Evolutionary conservation across 2,329 filamentous ascomycete genomes (phyloP), one percentile per base, ranked within the genome.

Genomic region (Botryotinia calthae): DNA sequence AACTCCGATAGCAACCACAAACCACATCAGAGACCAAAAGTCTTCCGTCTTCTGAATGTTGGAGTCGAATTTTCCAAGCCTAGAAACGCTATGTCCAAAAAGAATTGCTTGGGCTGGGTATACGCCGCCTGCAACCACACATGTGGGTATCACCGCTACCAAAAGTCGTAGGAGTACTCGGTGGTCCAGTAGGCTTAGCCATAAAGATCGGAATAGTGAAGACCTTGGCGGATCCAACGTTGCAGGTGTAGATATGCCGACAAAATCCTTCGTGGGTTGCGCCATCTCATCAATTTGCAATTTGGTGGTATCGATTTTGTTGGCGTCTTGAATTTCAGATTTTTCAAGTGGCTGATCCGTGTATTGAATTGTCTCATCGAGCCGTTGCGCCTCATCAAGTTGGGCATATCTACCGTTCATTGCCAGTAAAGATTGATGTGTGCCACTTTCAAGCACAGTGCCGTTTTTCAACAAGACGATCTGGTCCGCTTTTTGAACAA

Each of bases 21-120:
- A 61, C 10, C 42, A 74, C 71, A 73, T 73, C 25, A 73, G 70
- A 22, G 71, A 54, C 25, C 64, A 65, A 22, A 76, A 73, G 40
- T 73, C 58, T 28, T 46, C 71, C 6, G 58, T 28, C 7, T 34
- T 74, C 72, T 1, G 94, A 87, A 73, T 37, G 94, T 98, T 54
- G 2, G 28, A 95, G 0, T 93, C 95, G 79, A 95, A 94, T 40
- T 94, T 97, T 79, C 97, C 95, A 1, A 98, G 86, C 3, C 93
- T 93, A 46, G 92, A 95, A 0, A 95, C 98, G 9, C 95, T 95
- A 82, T 98, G 95, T 76, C 98, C 95, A 9, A 98, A 89, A 1
- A 98, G 87, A 1, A 98, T 86, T 78, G 98, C 89, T 84, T 94
- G 95, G 0, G 94, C 94, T 77, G 97, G 92, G 20, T 92, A 95